Evolutionary conservation across 225 moss, liverwort and hornwort genomes (phyloP).

Genomic region (Sphagnum contortum): DNA sequence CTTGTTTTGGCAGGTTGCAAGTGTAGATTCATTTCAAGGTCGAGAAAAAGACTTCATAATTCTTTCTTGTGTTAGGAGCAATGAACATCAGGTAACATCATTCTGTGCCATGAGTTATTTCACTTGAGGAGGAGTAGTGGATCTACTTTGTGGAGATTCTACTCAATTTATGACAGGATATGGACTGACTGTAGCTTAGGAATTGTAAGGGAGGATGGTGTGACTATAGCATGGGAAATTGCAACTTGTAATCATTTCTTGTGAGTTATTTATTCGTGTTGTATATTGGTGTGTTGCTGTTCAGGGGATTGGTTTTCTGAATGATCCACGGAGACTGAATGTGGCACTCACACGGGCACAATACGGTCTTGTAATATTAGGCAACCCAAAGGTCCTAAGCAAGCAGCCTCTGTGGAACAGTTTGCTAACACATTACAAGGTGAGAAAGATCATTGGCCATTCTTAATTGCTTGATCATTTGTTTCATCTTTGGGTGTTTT

Average conservation of each 20-base stretch:
- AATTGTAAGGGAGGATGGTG: background rate
- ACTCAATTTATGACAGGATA: too few relatives aligned
- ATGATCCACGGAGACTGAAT: constrained; percentile 91
- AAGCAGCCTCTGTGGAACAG: constrained; percentile 99
- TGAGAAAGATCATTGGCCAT: constrained; percentile 4
- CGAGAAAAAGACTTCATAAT: constrained; percentile 98
- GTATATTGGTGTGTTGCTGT: background rate
- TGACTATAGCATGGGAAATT: background rate
- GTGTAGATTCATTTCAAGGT: constrained; percentile 98
- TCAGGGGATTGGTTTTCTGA: constrained; percentile 92
- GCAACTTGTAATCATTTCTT: too few relatives aligned
- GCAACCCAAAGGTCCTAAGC: constrained; percentile 96
- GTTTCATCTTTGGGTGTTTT: background rate
- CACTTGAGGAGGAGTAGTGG: too few relatives aligned
- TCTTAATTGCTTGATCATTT: background rate
- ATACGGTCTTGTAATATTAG: constrained; percentile 82
- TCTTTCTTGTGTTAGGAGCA: constrained; percentile 96
- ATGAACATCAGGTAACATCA: constrained; percentile 85
- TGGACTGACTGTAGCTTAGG: background rate
- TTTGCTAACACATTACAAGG: constrained; percentile 93
- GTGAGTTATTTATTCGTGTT: too few relatives aligned
- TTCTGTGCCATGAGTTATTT: background rate
- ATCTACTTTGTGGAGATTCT: too few relatives aligned
- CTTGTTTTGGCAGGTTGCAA: constrained; percentile 60
- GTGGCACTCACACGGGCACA: constrained; percentile 93